A percentile compares a stretch with the other conserved stretches of the same genome.
phyloP scores from a whole-genome alignment of 306 rosid species.

The Quercus wislizeni region DNA sequence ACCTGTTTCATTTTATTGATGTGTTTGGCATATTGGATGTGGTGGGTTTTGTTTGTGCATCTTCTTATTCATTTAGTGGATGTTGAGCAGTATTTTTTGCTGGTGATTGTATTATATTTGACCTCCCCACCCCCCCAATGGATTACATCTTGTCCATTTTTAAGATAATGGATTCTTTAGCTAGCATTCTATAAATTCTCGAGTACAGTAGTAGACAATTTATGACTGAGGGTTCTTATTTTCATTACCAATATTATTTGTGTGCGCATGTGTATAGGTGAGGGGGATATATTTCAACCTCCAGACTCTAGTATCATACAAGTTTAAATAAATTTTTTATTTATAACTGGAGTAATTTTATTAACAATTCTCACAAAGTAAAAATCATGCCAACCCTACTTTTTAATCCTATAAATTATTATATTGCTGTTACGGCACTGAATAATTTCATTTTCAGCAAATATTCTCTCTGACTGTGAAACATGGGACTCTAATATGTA shows the following conservation, averaged over 20 bases:
- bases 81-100: background rate
- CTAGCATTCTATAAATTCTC: background rate
- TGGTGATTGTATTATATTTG: background rate
- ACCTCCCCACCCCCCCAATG: no score
- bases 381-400: background rate
- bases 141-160: background rate
- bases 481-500: background rate
- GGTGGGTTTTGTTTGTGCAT: background rate
- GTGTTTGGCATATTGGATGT: conserved; percentile 7
- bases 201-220: background rate
- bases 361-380: background rate
- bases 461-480: background rate
- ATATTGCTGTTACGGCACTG: background rate
- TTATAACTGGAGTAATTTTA: background rate
- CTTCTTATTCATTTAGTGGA: background rate
- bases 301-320: background rate
- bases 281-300: no score
- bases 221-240: background rate
- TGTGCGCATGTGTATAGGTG: no score
- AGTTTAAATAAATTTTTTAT: background rate
- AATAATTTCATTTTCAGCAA: background rate
- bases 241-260: background rate
- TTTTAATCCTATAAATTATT: background rate
- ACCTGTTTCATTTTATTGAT: conserved; percentile 15
- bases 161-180: background rate